Evolutionary conservation across 2,329 filamentous ascomycete genomes (phyloP).

Genomic region (Botrytis hyacinthi): DNA sequence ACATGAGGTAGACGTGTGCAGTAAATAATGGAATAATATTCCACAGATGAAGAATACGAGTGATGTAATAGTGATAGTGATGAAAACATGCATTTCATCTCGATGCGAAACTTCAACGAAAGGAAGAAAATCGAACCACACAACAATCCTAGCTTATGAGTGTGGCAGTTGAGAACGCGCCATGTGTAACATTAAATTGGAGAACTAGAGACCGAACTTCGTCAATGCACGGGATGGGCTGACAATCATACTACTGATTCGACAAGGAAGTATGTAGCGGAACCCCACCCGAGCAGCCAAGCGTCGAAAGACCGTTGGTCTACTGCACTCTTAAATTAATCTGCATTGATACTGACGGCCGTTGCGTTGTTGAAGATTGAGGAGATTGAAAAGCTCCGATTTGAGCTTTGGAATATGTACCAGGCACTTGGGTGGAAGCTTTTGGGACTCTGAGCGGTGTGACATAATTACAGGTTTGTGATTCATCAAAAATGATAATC

Average conservation of each 20-base stretch:
- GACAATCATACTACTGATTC: conserved; percentile 7
- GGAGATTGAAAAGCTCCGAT: neutral
- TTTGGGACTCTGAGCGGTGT: neutral
- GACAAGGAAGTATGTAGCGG: neutral
- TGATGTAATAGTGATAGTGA: neutral
- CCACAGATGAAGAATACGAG: neutral
- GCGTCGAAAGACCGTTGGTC: neutral
- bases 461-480: neutral
- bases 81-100: neutral
- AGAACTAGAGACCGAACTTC: neutral
- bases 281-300: conserved; percentile 6
- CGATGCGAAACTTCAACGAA: neutral
- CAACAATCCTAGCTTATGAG: no score
- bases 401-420: neutral
- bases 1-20: neutral
- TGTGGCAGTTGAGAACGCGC: neutral
- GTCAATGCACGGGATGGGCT: neutral
- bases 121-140: neutral
- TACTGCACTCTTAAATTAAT: conserved; percentile 3
- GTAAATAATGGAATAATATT: neutral
- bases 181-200: conserved; percentile 14
- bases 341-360: neutral
- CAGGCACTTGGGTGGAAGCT: conserved; percentile 6
- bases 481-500: neutral
- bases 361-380: neutral